phyloP scores from a whole-genome alignment of 768 basidiomycete species.

The Calocybe indica region DNA sequence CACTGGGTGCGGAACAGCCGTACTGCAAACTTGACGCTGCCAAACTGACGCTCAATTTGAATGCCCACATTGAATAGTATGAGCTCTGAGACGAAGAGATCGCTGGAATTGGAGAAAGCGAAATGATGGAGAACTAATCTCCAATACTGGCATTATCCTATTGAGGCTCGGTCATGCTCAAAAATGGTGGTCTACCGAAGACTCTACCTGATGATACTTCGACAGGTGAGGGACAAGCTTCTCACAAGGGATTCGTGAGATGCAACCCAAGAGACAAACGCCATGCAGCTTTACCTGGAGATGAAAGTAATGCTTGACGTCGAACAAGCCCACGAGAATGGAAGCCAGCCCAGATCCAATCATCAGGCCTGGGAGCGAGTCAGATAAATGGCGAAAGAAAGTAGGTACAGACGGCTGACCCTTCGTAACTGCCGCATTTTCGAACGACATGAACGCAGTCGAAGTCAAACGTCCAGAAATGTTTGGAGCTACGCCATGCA shows the following conservation, averaged over 20 bases:
- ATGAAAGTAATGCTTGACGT: conserved; percentile 85
- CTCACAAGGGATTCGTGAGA: background rate
- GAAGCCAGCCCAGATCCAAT: conserved; percentile 64
- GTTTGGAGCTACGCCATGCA: no score
- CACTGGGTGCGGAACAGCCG: conserved; percentile 16
- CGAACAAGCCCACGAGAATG: conserved; percentile 72
- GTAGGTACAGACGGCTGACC: conserved; percentile 36
- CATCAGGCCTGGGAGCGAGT: conserved; percentile 59
- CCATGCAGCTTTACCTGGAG: conserved; percentile 52
- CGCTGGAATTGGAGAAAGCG: conserved; percentile 79
- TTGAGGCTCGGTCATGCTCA: conserved; percentile 24
- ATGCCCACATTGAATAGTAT: conserved; percentile 67
- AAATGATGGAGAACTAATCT: conserved; percentile 68
- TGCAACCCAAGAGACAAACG: conserved; percentile 9
- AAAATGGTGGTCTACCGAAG: conserved; percentile 3
- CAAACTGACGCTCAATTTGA: conserved; percentile 79
- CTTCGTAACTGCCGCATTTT: conserved; percentile 81
- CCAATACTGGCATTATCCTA: conserved; percentile 66
- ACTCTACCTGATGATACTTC: conserved; percentile 76
- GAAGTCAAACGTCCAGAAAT: no score
- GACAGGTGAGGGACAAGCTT: conserved; percentile 87
- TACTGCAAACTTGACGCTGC: conserved; percentile 83
- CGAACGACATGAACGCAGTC: conserved; percentile 57
- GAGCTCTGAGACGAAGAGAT: conserved; percentile 72
- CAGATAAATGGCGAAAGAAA: background rate